Percentiles rank a stretch among this genome's conserved stretches.
These are phyloP conservation scores for Suillus occidentalis DNA, from an alignment of 768 basidiomycete genomes.

Conservation along the genomic window DNA sequence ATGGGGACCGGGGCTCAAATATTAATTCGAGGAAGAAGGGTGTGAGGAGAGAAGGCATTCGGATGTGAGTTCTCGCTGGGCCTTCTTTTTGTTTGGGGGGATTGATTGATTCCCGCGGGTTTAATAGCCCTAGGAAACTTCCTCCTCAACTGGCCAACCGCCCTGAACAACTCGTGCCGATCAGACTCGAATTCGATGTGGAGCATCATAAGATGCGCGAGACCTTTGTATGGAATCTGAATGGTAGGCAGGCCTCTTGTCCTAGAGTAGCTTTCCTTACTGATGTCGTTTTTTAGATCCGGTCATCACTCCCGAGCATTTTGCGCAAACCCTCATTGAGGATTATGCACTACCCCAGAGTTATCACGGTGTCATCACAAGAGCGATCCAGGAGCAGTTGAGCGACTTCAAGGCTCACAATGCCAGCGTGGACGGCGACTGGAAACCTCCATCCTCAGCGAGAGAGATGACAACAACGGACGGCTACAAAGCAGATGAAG, in stretches of 20 bases:
- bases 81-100: constrained; percentile 4
- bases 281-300: constrained; percentile 55
- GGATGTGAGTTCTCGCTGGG: constrained; percentile 58
- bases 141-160: constrained; percentile 54
- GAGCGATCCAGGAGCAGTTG: constrained; percentile 87
- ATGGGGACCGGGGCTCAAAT: constrained; percentile 20
- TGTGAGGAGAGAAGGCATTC: constrained; percentile 66
- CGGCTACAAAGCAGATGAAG: constrained; percentile 26
- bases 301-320: constrained; percentile 83
- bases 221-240: constrained; percentile 96
- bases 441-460: constrained; percentile 18
- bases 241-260: constrained; percentile 62
- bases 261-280: constrained; percentile 3
- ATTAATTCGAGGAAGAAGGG: constrained; percentile 47
- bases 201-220: constrained; percentile 94
- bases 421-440: constrained; percentile 50
- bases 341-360: constrained; percentile 77
- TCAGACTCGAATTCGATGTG: constrained; percentile 95
- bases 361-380: constrained; percentile 68
- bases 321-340: constrained; percentile 88
- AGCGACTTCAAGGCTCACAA: constrained; percentile 75
- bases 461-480: constrained; percentile 25
- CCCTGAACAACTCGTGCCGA: constrained; percentile 85
- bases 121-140: constrained; percentile 59
- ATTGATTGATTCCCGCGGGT: constrained; percentile 12